phyloP scores from a whole-genome alignment of 202 grass and related monocot genomes.

The Saccharum hybrid region DNA sequence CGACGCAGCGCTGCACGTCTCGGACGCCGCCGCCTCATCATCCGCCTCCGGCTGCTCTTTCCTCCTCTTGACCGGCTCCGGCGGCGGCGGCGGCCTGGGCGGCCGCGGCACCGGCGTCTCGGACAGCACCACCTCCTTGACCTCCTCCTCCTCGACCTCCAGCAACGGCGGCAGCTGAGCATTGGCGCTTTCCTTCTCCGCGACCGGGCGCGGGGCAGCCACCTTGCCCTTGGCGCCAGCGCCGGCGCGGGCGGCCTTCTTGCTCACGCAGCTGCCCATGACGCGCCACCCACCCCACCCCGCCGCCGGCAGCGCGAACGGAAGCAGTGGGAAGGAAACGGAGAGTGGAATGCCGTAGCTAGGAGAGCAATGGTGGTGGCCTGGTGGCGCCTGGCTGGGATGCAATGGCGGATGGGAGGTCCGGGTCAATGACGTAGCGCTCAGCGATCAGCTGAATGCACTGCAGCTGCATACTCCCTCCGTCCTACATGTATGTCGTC shows the following conservation, averaged over 20 bases:
- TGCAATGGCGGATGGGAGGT: slow-evolving; percentile 19
- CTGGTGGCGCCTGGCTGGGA: too few relatives aligned
- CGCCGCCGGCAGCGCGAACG: background rate
- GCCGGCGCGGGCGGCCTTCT: slow-evolving; percentile 43
- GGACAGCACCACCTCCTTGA: slow-evolving; percentile 63
- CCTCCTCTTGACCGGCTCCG: slow-evolving; percentile 13
- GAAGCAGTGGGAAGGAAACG: background rate
- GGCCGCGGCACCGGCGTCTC: slow-evolving; percentile 38
- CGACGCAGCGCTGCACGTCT: slow-evolving; percentile 29
- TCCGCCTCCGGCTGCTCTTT: background rate
- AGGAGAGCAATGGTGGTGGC: background rate
- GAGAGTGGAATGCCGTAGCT: background rate
- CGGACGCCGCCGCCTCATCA: slow-evolving; percentile 2
- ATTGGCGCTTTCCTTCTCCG: slow-evolving; percentile 17
- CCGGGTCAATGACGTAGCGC: slow-evolving; percentile 12
- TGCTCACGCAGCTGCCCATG: slow-evolving; percentile 70
- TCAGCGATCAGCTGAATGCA: slow-evolving; percentile 34
- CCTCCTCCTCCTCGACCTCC: slow-evolving; percentile 47
- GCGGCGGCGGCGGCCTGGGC: background rate
- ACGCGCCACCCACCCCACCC: background rate
- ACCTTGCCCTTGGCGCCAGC: slow-evolving; percentile 4
- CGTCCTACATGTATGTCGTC: too few relatives aligned
- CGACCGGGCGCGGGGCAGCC: slow-evolving; percentile 10
- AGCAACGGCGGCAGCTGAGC: slow-evolving; percentile 26
- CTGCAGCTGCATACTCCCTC: background rate